Evolutionary conservation across 257 asterid genomes (phyloP).

Genomic region (Gentiana straminea): DNA sequence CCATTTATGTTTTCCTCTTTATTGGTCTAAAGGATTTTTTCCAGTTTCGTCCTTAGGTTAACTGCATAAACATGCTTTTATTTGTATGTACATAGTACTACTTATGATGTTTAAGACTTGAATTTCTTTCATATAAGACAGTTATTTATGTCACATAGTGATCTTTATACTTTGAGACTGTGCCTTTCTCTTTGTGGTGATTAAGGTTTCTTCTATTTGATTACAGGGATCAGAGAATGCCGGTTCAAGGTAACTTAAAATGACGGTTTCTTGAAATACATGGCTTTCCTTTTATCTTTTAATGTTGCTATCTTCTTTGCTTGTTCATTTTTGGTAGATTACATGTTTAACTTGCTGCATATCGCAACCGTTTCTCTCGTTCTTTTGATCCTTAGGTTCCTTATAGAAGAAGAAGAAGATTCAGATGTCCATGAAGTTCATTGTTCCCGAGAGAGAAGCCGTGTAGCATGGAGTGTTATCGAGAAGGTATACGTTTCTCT

Average conservation of each 20-base stretch:
- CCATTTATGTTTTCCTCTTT: no score
- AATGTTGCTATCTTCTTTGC: background rate
- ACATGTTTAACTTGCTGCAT: background rate
- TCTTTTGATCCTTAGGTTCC: constrained; percentile 29
- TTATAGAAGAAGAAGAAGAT: constrained; percentile 22
- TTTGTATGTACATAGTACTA: no score
- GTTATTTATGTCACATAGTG: no score
- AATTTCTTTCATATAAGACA: no score
- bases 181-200: background rate
- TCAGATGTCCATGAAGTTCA: constrained; percentile 51
- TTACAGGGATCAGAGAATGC: constrained; percentile 33
- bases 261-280: background rate
- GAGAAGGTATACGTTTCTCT: constrained; percentile 45
- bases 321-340: background rate
- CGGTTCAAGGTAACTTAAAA: constrained; percentile 32
- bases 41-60: no score
- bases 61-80: no score
- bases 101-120: no score
- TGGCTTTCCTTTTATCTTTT: background rate
- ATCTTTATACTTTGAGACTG: background rate
- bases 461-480: constrained; percentile 68
- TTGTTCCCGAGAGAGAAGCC: constrained; percentile 95
- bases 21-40: no score
- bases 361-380: background rate
- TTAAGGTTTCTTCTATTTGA: background rate